Evolutionary conservation across 495 filamentous ascomycete genomes (phyloP), one percentile per base, ranked within the genome.

Genomic region (Penicillium cinerascens): DNA sequence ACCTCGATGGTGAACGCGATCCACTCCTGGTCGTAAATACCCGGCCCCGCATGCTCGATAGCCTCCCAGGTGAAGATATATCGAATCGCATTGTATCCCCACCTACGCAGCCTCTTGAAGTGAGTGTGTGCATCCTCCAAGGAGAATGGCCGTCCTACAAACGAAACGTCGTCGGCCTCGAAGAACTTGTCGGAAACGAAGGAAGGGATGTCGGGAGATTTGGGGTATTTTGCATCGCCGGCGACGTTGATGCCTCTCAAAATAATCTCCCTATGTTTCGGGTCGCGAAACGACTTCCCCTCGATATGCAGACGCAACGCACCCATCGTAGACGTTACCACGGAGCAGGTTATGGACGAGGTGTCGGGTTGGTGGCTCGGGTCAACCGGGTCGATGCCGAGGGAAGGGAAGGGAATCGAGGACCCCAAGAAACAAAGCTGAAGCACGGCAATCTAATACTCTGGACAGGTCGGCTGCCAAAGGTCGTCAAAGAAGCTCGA

Each of bases 51-150:
- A 52, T 91, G 85, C 72, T 98, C 93, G 61, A 98, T 92, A n/a
- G 93, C 92, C 67, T 98, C 93, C 93, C 93, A 98, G 0, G 92
- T 97, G 66, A 96, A 98, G 53, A 98, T 79, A 65, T 98, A 98
- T 61, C 93, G 80, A 45, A 98, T 92, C 1, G 88, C 89, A 69
- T 97, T 98, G 70, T 96, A 98, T 6, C 93, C 93, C 76, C 82
- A 96, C 54, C 85, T 87, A 54, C 86, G 85, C 46, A 98, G 69
- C 27, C 91, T 76, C n/a, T 87, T 81, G 66, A 98, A 96, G 62
- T 98, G 93, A 1, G 82, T 76, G 58, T 91, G 85, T 1, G 93
- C 89, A 33, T 96, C 91, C 45, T 88, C 82, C 38, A 87, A 75
- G 3, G 83, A 70, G 65, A 98, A 98, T 0, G 93, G 93, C 16